phyloP scores from a whole-genome alignment of 305 asterid species.

The Lippia alba region DNA sequence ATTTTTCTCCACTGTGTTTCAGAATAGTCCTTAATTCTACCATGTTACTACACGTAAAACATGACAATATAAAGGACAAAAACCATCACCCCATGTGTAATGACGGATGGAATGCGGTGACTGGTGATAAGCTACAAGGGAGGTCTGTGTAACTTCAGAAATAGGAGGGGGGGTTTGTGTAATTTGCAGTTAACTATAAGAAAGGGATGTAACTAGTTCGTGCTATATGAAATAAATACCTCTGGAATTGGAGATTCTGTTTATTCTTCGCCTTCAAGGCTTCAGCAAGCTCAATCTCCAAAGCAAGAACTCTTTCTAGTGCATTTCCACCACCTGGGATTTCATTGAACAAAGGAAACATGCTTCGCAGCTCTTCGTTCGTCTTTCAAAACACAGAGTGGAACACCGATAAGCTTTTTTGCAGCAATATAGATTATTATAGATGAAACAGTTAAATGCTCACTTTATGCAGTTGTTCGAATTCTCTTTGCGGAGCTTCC shows the following conservation, averaged over 20 bases:
- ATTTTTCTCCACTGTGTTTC: too few species aligned
- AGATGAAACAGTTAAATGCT: conserved; percentile 28
- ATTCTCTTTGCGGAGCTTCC: conserved; percentile 60
- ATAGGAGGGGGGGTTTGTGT: too few species aligned
- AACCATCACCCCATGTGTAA: too few species aligned
- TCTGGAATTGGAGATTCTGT: conserved; percentile 61
- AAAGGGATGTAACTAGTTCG: too few species aligned
- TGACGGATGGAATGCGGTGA: too few species aligned
- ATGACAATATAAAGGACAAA: too few species aligned
- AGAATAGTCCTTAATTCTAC: too few species aligned
- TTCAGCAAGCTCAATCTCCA: conserved; percentile 97
- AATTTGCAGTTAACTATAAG: too few species aligned
- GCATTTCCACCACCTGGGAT: conserved; percentile 75
- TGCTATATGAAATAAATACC: conserved; percentile 50
- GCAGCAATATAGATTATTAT: conserved; percentile 13
- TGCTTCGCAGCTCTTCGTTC: conserved; percentile 84
- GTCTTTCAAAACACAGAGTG: conserved; percentile 50
- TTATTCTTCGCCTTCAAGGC: conserved; percentile 76
- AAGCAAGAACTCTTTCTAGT: conserved; percentile 85
- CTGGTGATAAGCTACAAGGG: too few species aligned
- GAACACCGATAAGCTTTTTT: conserved; percentile 34
- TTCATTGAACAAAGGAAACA: conserved; percentile 76
- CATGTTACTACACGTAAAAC: too few species aligned
- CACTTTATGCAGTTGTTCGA: conserved; percentile 72
- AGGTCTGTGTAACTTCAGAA: too few species aligned